Evolutionary conservation across 2,329 filamentous ascomycete genomes (phyloP).

Genomic region (Hypoxylon sp.): DNA sequence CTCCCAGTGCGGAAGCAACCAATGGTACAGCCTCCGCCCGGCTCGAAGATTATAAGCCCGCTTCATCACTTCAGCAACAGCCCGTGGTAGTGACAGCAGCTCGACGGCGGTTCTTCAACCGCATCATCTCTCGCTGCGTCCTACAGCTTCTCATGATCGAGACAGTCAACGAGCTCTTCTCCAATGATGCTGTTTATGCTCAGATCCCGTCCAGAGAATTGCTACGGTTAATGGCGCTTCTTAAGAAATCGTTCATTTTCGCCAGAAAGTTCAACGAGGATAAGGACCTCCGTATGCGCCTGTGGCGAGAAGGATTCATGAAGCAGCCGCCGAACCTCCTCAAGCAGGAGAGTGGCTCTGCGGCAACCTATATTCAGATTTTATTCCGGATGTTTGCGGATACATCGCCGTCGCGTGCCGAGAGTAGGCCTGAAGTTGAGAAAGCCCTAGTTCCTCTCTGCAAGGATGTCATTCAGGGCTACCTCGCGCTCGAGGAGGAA

Average conservation of each 20-base stretch:
- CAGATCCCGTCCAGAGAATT: conserved; percentile 93
- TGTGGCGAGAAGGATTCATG: conserved; percentile 99
- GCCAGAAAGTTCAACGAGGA: conserved; percentile 98
- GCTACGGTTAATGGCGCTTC: conserved; percentile 88
- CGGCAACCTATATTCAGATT: conserved; percentile 95
- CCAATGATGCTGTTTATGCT: conserved; percentile 93
- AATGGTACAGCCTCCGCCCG: conserved; percentile 58
- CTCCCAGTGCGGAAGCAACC: conserved; percentile 41
- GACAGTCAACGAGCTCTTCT: conserved; percentile 98
- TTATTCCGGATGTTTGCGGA: conserved; percentile 98
- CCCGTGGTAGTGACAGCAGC: conserved; percentile 93
- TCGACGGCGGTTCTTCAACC: conserved; percentile 95
- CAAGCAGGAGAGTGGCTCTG: conserved; percentile 94
- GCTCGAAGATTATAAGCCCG: conserved; percentile 90
- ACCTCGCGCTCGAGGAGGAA: conserved; percentile 90
- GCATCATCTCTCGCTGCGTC: conserved; percentile 98
- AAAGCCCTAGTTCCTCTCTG: conserved; percentile 93
- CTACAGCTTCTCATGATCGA: conserved; percentile 99
- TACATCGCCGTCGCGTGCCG: conserved; percentile 82
- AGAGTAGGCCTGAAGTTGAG: conserved; percentile 86
- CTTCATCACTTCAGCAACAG: conserved; percentile 82
- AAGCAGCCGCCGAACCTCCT: conserved; percentile 97
- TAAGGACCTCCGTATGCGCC: conserved; percentile 91
- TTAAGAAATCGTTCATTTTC: conserved; percentile 97
- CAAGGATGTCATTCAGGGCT: conserved; percentile 91